Conservation (phyloP, 2,329 filamentous ascomycete genomes). For the Exophiala xenobiotica region DNA sequence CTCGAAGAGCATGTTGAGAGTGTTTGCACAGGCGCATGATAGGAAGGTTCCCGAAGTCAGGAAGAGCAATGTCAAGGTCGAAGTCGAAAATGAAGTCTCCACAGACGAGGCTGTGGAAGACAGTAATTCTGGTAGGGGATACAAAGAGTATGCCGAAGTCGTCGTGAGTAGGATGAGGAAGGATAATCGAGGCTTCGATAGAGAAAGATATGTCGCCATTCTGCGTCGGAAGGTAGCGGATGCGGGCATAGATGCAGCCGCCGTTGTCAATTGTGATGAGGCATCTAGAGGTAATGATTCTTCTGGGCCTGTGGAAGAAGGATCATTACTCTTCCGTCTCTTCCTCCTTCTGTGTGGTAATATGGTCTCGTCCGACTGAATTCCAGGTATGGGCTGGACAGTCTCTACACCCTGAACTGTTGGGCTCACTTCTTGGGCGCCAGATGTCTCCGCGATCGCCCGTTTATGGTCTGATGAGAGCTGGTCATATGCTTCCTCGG, state of each 20-base stretch:
- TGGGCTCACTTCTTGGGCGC: not conserved
- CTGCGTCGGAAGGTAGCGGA: constrained; percentile 60
- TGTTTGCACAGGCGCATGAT: constrained; percentile 86
- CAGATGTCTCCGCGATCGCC: not conserved
- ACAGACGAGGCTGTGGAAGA: constrained; percentile 68
- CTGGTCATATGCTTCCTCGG: constrained; percentile 12
- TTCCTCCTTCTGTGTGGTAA: constrained; percentile 29
- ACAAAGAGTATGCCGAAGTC: constrained; percentile 87
- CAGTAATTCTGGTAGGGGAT: constrained; percentile 85
- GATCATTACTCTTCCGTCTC: constrained; percentile 19
- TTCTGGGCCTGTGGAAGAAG: constrained; percentile 20
- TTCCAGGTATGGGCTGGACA: not conserved
- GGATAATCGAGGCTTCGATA: constrained; percentile 92
- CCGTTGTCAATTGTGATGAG: constrained; percentile 58
- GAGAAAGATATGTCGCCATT: constrained; percentile 77
- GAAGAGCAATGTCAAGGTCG: constrained; percentile 86
- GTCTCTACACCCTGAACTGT: not conserved
- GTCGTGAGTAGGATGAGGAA: constrained; percentile 88
- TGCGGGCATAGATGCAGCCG: constrained; percentile 57
- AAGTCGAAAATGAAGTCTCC: constrained; percentile 72
- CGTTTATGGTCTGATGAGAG: constrained; percentile 8
- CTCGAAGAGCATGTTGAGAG: constrained; percentile 97
- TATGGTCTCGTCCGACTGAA: constrained; percentile 10
- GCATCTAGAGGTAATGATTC: constrained; percentile 56
- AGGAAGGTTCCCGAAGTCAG: constrained; percentile 85